A percentile compares a stretch with the other conserved stretches of the same genome.
Conservation (phyloP, 129 eudicot genomes). For the Helianthus annuus region HanXRQr2.0-SUNRISE NC_035437.2:131739886-131740385, state of each 20-base stretch:
- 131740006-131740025: too few relatives aligned
- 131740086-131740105: slow-evolving; percentile 46
- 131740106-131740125: slow-evolving; percentile 32
- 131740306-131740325: slow-evolving; percentile 81
- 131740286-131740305: slow-evolving; percentile 71
- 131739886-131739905: too few relatives aligned
- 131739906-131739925: too few relatives aligned
- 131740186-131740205: slow-evolving; percentile 82
- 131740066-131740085: slow-evolving; percentile 8
- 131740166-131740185: slow-evolving; percentile 55
- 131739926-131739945: too few relatives aligned
- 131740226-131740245: slow-evolving; percentile 56
- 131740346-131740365: slow-evolving; percentile 72
- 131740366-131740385: slow-evolving; percentile 65
- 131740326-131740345: slow-evolving; percentile 69
- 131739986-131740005: too few relatives aligned
- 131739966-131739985: too few relatives aligned
- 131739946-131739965: too few relatives aligned
- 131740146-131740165: slow-evolving; percentile 59
- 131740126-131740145: slow-evolving; percentile 28
- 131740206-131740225: slow-evolving; percentile 63
- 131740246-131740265: slow-evolving; percentile 62
- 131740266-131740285: slow-evolving; percentile 79
- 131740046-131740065: not conserved
- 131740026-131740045: too few relatives aligned